A percentile compares a stretch with the other conserved stretches of the same genome.
phyloP scores from a whole-genome alignment of 129 eudicot genomes.

The Logfia minima region DNA sequence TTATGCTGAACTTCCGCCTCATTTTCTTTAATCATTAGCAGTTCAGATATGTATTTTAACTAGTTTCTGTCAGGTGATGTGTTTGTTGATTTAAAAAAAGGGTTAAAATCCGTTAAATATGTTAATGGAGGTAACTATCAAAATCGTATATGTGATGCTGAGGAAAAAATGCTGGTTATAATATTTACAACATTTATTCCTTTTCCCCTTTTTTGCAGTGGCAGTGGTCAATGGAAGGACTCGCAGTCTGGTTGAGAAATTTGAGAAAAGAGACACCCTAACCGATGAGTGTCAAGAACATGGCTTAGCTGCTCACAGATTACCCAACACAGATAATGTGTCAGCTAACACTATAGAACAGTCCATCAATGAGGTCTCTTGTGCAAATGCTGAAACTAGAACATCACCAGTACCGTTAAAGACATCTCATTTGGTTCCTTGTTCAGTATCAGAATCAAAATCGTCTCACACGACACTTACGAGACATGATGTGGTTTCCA shows the following conservation, averaged over 20 bases:
- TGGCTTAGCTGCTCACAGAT: conserved; percentile 30
- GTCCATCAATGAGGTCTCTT: conserved; percentile 24
- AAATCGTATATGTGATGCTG: neutral
- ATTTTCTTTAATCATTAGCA: neutral
- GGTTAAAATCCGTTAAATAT: conserved; percentile 40
- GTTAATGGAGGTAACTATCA: conserved; percentile 75
- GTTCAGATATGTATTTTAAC: neutral
- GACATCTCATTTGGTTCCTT: conserved; percentile 19
- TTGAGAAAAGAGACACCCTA: conserved; percentile 59
- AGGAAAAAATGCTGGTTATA: conserved; percentile 13
- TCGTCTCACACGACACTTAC: neutral
- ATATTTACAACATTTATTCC: neutral
- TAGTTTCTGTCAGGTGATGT: conserved; percentile 17
- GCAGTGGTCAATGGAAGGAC: conserved; percentile 86
- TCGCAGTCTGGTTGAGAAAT: conserved; percentile 86
- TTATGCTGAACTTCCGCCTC: neutral
- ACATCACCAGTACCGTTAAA: conserved; percentile 9
- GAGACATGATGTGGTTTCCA: neutral
- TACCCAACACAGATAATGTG: conserved; percentile 31
- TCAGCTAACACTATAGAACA: conserved; percentile 24
- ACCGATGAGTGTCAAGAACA: conserved; percentile 40
- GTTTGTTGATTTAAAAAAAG: conserved; percentile 35
- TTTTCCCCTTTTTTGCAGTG: conserved; percentile 40
- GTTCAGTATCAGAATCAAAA: neutral
- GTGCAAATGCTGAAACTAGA: conserved; percentile 17